A percentile compares a stretch with the other conserved stretches of the same genome.
Evolutionary conservation across 225 moss, liverwort and hornwort species (phyloP).

Genomic region (Marchantia paleacea): DNA sequence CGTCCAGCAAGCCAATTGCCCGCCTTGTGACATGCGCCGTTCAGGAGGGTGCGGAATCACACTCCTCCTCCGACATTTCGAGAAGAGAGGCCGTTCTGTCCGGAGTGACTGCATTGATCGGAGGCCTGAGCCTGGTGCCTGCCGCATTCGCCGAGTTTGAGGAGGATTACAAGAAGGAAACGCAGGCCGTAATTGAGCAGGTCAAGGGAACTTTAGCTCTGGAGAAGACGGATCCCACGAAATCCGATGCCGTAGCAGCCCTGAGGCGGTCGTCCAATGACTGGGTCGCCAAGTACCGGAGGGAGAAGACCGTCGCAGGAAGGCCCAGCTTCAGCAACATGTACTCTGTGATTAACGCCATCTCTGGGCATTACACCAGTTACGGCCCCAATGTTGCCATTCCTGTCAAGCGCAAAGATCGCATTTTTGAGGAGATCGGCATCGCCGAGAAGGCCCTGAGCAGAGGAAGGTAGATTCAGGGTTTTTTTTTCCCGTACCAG

Average conservation of each 20-base stretch:
- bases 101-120: constrained; percentile 30
- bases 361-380: constrained; percentile 89
- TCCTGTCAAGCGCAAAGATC: constrained; percentile 84
- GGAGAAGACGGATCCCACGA: constrained; percentile 81
- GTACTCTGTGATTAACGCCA: constrained; percentile 92
- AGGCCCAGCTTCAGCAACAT: constrained; percentile 94
- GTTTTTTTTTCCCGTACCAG: not conserved
- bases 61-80: constrained; percentile 1
- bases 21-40: constrained; percentile 12
- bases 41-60: not conserved
- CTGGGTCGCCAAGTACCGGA: constrained; percentile 94
- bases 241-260: constrained; percentile 71
- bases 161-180: constrained; percentile 89
- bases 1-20: not conserved
- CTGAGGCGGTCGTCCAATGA: constrained; percentile 85
- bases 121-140: constrained; percentile 23
- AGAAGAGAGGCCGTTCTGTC: constrained; percentile 44
- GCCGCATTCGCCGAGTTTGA: constrained; percentile 68
- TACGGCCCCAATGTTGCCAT: constrained; percentile 87
- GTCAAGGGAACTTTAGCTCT: constrained; percentile 73
- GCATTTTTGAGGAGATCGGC: constrained; percentile 83
- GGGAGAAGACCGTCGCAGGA: constrained; percentile 77
- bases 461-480: constrained; percentile 51
- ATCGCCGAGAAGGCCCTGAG: constrained; percentile 89
- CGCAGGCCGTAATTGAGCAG: constrained; percentile 79